Base-by-base conservation (phyloP, 176 grass and related monocot genomes). In the Olyra latifolia region DNA sequence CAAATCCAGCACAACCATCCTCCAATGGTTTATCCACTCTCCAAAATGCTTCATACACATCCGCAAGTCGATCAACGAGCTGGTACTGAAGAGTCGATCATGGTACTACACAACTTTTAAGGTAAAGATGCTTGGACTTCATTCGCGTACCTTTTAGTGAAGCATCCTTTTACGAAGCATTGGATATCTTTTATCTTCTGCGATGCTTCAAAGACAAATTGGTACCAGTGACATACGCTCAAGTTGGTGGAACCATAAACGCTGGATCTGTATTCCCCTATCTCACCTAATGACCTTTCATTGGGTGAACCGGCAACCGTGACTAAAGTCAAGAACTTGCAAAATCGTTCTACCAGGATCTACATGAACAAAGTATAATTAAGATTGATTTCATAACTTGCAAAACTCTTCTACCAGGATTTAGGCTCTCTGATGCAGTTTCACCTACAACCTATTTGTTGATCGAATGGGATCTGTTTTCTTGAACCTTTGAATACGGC, bases 401-500 rank as follows among this genome's bases (percentile, higher is more conserved):
- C 19, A 50, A 64, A 30, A 80, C 61, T 13, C 70, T 85, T 23
- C 62, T 74, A 74, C 24, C 80, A 98, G 95, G 95, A 95, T 80
- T 69, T 87, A 64, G 83, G 78, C 58, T n/a, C 76, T 64, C n/a
- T n/a, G n/a, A 47, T 62, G 3, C 88, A 24, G 68, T 86, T 89
- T 87, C 95, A 56, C 77, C 92, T 54, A 81, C 81, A 0, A 16
- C 67, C 82, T n/a, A n/a, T 29, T 0, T 90, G 88, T 83, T 77
- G 86, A 89, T 41, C 83, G 55, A 16, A 76, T 89, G 74, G 92
- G 90, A 79, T 80, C 95, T 80, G 87, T 90, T 62, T 87, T 88
- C 66, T 83, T 44, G 92, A 98, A 82, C 80, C 71, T 57, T 27
- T 94, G 80, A 95, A 40, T 80, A 94, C 54, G 90, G 84, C 14